Evolutionary conservation across 208 protist species (phyloP).

Genomic region (Leishmania arabica): DNA sequence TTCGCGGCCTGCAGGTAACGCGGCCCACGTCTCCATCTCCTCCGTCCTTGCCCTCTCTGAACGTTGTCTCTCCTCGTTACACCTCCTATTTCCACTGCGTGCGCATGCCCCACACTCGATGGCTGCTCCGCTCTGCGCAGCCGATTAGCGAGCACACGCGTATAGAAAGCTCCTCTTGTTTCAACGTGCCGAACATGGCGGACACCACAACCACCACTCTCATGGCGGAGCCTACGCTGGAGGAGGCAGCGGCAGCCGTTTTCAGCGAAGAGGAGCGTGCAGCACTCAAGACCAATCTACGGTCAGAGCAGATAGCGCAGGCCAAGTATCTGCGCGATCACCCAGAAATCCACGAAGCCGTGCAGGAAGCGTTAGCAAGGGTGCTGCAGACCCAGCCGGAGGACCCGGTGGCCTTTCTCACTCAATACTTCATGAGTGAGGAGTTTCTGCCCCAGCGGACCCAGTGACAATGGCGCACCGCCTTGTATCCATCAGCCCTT

Average conservation of each 20-base stretch:
- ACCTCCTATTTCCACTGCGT: not conserved
- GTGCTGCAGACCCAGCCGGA: slow-evolving; percentile 63
- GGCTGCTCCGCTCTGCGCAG: not conserved
- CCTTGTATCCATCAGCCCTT: not conserved
- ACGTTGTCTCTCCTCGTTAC: not conserved
- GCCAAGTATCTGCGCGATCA: slow-evolving; percentile 84
- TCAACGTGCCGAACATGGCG: slow-evolving; percentile 3
- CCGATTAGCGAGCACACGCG: not conserved
- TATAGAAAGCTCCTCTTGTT: not conserved
- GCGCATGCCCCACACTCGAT: not conserved
- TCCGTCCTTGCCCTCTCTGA: not conserved
- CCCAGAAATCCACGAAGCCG: slow-evolving; percentile 68
- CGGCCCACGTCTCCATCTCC: not conserved
- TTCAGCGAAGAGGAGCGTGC: slow-evolving; percentile 67
- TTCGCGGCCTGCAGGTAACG: not conserved
- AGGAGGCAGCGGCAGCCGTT: slow-evolving; percentile 59
- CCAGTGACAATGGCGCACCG: not conserved
- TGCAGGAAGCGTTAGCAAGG: slow-evolving; percentile 53
- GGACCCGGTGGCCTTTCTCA: slow-evolving; percentile 62
- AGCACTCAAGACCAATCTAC: slow-evolving; percentile 56
- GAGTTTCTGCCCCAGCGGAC: slow-evolving; percentile 21
- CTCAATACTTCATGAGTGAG: slow-evolving; percentile 45
- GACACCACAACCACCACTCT: not conserved
- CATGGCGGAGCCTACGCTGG: slow-evolving; percentile 47
- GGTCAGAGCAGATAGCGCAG: slow-evolving; percentile 69